These are phyloP conservation scores for Telfairia occidentalis DNA, from an alignment of 331 rosid species.

Conservation along the genomic window DNA sequence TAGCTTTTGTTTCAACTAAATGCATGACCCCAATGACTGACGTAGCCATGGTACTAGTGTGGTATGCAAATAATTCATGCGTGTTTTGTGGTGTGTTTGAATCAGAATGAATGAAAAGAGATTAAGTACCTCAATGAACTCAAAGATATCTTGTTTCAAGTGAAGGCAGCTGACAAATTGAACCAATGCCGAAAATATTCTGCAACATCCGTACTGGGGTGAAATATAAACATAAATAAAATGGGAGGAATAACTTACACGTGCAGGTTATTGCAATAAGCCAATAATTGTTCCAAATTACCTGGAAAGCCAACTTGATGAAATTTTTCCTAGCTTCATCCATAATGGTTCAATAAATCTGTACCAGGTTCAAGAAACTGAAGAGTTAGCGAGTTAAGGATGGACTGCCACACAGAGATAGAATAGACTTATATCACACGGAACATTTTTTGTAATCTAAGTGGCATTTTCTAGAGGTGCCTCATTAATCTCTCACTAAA, in stretches of 20 bases:
- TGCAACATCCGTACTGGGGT: slow-evolving; percentile 23
- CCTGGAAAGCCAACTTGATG: slow-evolving; percentile 36
- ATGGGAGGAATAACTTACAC: slow-evolving; percentile 16
- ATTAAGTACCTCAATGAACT: slow-evolving; percentile 30
- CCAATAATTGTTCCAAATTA: slow-evolving; percentile 22
- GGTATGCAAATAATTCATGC: not conserved
- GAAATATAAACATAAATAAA: slow-evolving; percentile 13
- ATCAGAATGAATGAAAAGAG: not conserved
- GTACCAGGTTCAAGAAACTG: slow-evolving; percentile 19
- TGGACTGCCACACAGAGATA: not conserved
- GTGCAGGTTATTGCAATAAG: slow-evolving; percentile 15
- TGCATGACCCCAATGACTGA: not conserved
- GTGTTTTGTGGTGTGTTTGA: not conserved
- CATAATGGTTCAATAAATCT: slow-evolving; percentile 45
- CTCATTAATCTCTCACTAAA: not conserved
- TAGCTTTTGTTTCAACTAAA: not conserved
- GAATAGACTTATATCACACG: not conserved
- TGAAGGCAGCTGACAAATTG: slow-evolving; percentile 43
- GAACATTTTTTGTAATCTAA: not conserved
- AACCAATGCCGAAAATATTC: slow-evolving; percentile 50
- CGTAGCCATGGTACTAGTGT: not conserved
- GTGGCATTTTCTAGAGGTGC: not conserved
- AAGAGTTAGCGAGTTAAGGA: slow-evolving; percentile 18
- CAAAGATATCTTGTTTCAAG: slow-evolving; percentile 50
- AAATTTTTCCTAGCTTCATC: slow-evolving; percentile 26